Evolutionary conservation across 352 stramenopile genomes (phyloP).

Genomic region (Peronospora belbahrii): DNA sequence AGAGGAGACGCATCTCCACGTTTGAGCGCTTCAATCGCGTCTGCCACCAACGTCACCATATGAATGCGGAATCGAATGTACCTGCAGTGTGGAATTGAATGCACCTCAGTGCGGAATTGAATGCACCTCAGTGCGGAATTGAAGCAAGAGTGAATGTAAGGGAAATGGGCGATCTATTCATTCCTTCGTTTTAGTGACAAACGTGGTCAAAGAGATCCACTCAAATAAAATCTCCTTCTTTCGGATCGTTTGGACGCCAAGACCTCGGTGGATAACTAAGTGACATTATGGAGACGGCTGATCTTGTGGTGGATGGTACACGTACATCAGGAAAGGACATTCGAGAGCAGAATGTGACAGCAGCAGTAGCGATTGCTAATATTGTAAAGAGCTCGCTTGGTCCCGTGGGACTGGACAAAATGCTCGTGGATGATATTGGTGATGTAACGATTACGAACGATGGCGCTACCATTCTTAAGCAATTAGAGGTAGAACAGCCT

Average conservation of each 20-base stretch:
- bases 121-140: neutral
- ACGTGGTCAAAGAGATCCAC: slow-evolving; percentile 23
- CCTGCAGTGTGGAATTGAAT: slow-evolving; percentile 12
- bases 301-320: slow-evolving; percentile 87
- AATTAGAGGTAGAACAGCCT: slow-evolving; percentile 98
- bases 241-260: slow-evolving; percentile 28
- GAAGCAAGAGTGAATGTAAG: slow-evolving; percentile 1
- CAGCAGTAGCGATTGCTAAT: slow-evolving; percentile 97
- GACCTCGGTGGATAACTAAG: neutral
- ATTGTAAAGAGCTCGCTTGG: slow-evolving; percentile 99
- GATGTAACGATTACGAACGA: slow-evolving; percentile 99
- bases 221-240: slow-evolving; percentile 38
- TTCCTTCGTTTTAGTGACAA: neutral
- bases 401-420: slow-evolving; percentile 98
- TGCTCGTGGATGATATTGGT: slow-evolving; percentile 96
- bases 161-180: slow-evolving; percentile 5
- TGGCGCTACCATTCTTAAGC: slow-evolving; percentile 99
- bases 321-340: slow-evolving; percentile 90
- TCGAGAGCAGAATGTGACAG: slow-evolving; percentile 94
- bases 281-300: slow-evolving; percentile 54
- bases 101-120: slow-evolving; percentile 14
- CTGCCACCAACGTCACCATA: slow-evolving; percentile 17
- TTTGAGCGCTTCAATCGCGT: slow-evolving; percentile 37
- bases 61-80: neutral
- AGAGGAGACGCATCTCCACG: slow-evolving; percentile 29